Evolutionary conservation across 2,329 filamentous ascomycete genomes (phyloP).

Genomic region (Venturia oleaginea): DNA sequence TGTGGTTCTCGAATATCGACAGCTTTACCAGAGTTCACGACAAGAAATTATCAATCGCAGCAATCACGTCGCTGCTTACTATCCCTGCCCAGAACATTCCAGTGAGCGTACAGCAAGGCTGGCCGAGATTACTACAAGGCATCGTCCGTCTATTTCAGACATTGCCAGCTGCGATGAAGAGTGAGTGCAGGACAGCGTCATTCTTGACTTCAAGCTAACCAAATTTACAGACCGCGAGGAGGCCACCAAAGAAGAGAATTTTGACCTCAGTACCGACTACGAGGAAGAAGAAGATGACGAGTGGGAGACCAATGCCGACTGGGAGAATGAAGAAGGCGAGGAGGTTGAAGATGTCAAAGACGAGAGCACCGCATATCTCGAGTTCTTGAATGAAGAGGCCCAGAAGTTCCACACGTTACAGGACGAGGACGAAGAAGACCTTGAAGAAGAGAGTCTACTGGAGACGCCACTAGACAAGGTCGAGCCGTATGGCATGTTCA

Average conservation of each 20-base stretch:
- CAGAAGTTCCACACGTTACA: slow-evolving; percentile 70
- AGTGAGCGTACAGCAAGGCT: slow-evolving; percentile 85
- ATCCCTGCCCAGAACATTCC: slow-evolving; percentile 76
- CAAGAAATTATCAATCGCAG: slow-evolving; percentile 95
- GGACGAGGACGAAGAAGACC: slow-evolving; percentile 75
- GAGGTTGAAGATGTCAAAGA: slow-evolving; percentile 66
- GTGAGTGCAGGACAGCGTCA: slow-evolving; percentile 38
- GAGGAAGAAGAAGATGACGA: slow-evolving; percentile 60
- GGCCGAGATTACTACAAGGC: slow-evolving; percentile 83
- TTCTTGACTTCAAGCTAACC: slow-evolving; percentile 18
- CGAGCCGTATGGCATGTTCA: slow-evolving; percentile 88
- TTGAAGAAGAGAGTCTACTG: slow-evolving; percentile 85
- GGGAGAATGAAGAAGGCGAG: slow-evolving; percentile 50
- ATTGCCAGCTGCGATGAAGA: slow-evolving; percentile 76
- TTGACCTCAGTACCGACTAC: slow-evolving; percentile 65
- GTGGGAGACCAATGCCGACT: slow-evolving; percentile 69
- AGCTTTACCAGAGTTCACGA: slow-evolving; percentile 91
- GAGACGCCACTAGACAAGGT: slow-evolving; percentile 93
- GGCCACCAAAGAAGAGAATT: slow-evolving; percentile 76
- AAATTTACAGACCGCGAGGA: slow-evolving; percentile 66
- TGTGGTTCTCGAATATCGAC: slow-evolving; percentile 96
- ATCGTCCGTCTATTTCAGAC: slow-evolving; percentile 89
- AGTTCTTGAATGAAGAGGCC: slow-evolving; percentile 92
- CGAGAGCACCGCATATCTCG: slow-evolving; percentile 87
- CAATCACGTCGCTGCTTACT: slow-evolving; percentile 77